These are phyloP conservation scores for Lactarius tabidus DNA, from an alignment of 768 basidiomycete species.

Conservation along the genomic window DNA sequence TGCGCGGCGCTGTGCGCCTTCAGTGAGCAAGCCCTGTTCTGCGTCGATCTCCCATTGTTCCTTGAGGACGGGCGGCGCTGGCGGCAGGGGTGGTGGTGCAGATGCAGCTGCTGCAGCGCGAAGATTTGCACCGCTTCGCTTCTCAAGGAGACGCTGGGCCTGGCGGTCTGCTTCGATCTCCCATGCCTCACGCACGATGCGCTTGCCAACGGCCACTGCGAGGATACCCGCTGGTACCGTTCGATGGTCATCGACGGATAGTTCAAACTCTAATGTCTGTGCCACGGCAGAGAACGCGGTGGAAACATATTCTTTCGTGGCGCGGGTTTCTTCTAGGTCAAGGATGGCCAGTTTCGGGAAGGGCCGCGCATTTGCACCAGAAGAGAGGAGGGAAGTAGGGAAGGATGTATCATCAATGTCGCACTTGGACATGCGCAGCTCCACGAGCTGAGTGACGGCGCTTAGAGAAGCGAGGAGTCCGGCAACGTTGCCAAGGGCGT, in stretches of 20 bases:
- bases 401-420: conserved; percentile 62
- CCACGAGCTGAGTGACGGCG: conserved; percentile 18
- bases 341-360: conserved; percentile 56
- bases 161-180: conserved; percentile 69
- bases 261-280: conserved; percentile 52
- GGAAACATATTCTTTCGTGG: conserved; percentile 44
- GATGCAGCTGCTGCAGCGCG: conserved; percentile 16
- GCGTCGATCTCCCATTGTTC: conserved; percentile 81
- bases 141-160: conserved; percentile 31
- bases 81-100: conserved; percentile 14
- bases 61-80: conserved; percentile 39
- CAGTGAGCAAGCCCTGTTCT: conserved; percentile 68
- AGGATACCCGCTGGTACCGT: conserved; percentile 4
- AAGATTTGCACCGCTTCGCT: conserved; percentile 26
- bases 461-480: conserved; percentile 18
- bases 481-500: conserved; percentile 50
- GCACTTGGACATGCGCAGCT: conserved; percentile 17
- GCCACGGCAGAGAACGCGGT: conserved; percentile 44
- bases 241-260: conserved; percentile 41
- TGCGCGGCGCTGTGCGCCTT: conserved; percentile 65
- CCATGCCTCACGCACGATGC: conserved; percentile 70
- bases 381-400: conserved; percentile 34
- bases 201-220: conserved; percentile 61
- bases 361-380: conserved; percentile 23
- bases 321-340: conserved; percentile 64